Evolutionary conservation across 352 stramenopile species (phyloP), one percentile per base, ranked within the genome.

Genomic region (Pythium angustatum): DNA sequence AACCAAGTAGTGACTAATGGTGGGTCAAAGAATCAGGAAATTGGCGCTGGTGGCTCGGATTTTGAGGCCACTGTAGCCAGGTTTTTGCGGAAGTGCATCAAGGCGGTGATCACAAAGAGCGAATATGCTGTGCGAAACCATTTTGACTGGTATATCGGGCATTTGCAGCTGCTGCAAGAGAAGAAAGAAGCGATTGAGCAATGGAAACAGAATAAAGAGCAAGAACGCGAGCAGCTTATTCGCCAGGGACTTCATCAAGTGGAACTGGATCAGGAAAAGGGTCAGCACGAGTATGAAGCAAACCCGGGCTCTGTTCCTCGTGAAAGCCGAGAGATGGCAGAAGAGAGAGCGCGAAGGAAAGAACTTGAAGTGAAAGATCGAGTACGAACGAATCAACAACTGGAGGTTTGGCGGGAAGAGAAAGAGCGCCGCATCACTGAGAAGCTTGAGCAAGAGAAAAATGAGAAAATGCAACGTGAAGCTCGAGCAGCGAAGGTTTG

Each of bases 81-180:
- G 5, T 87, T 82, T 38, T 45, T 91, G 33, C 70, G 72, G 15
- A 85, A 77, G 53, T 89, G 77, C 60, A 76, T 79, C 26, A 72
- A 71, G 9, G 75, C 72, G 19, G 36, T 91, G 44, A 71, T 88
- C 14, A 91, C 79, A 12, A 72, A 85, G 58, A 81, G 69, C 4
- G 55, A 75, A n/a, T 75, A 73, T 31, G 76, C 78, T 10, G 62
- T 94, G n/a, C 75, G 80, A 0, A 76, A 66, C 17, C 85, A 94
- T 64, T 76, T 87, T 17, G 68, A 84, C 14, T 94, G 85, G 85
- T 91, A 91, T 61, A 30, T 89, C 21, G 59, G 59, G 11, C 73
- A 92, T 22, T 40, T 90, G 28, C 28, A 67, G 27, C 64, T 92
- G 22, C 31, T 87, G 0, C 67, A 87, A 26, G 75, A 88, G 54